phyloP scores from a whole-genome alignment of 345 rosid genomes.

The Eucalyptus leucophloia region DNA sequence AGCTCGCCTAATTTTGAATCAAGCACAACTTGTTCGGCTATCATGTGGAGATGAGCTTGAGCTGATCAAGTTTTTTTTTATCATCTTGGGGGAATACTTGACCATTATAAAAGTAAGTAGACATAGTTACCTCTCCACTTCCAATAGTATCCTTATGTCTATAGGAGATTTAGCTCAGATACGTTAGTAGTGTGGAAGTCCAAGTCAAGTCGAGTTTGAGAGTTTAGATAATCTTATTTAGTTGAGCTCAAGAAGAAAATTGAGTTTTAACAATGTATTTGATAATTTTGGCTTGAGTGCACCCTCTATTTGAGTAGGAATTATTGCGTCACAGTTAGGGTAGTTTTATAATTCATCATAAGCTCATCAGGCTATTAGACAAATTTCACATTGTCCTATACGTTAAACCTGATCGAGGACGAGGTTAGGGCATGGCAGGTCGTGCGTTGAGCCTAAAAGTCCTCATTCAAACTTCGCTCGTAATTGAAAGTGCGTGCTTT shows the following conservation, averaged over 20 bases:
- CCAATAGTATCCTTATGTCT: background rate
- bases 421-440: background rate
- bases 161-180: background rate
- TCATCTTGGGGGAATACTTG: background rate
- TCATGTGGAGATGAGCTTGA: background rate
- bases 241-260: background rate
- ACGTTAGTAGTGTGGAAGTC: no score
- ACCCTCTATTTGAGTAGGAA: background rate
- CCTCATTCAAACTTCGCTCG: background rate
- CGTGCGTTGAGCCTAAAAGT: background rate
- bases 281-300: background rate
- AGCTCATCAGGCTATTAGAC: no score
- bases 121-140: background rate
- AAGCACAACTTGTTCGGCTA: fast-evolving
- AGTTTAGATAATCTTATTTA: background rate
- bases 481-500: background rate
- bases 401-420: background rate
- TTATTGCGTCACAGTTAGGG: background rate
- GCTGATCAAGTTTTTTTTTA: background rate
- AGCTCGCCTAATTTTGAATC: no score
- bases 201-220: background rate
- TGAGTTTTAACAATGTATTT: no score
- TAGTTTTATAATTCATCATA: background rate
- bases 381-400: background rate
- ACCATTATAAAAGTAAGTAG: background rate